Conservation (phyloP, 345 rosid genomes). For the Carallia brachiata region DNA sequence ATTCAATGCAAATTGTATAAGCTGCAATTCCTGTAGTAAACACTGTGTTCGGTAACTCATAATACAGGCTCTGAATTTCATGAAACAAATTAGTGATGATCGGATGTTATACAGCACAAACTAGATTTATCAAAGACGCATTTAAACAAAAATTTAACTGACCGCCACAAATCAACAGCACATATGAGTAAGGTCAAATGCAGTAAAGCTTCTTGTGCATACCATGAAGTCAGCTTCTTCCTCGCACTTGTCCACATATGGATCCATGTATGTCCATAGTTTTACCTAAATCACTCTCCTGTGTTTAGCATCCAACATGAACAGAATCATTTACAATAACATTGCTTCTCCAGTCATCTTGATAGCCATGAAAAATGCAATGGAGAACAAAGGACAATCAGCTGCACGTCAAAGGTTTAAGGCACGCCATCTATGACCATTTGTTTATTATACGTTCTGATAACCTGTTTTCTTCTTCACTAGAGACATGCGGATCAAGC, state of each 20-base stretch:
- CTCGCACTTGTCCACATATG: background rate
- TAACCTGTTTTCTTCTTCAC: constrained; percentile 55
- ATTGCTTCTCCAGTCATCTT: background rate
- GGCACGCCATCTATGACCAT: constrained; percentile 41
- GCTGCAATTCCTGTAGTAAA: too few species aligned
- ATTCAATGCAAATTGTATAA: too few species aligned
- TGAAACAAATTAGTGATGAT: background rate
- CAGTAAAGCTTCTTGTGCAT: background rate
- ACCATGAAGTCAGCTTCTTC: constrained; percentile 1
- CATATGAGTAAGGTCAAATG: background rate
- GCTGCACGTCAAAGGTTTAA: background rate
- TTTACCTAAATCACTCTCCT: background rate
- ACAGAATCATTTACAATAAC: background rate
- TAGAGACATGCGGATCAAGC: constrained; percentile 60
- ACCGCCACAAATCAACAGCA: background rate
- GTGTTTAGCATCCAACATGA: background rate
- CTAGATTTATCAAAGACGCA: background rate
- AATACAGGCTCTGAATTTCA: too few species aligned
- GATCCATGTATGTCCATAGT: constrained; percentile 1
- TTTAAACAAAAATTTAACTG: background rate
- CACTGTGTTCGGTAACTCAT: too few species aligned
- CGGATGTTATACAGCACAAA: background rate
- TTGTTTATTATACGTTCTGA: constrained; percentile 55
- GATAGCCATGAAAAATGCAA: background rate
- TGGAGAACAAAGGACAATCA: background rate